These are phyloP conservation scores for Stentor coeruleus DNA, from an alignment of 73 alveolate species.

Conservation along the genomic window DNA sequence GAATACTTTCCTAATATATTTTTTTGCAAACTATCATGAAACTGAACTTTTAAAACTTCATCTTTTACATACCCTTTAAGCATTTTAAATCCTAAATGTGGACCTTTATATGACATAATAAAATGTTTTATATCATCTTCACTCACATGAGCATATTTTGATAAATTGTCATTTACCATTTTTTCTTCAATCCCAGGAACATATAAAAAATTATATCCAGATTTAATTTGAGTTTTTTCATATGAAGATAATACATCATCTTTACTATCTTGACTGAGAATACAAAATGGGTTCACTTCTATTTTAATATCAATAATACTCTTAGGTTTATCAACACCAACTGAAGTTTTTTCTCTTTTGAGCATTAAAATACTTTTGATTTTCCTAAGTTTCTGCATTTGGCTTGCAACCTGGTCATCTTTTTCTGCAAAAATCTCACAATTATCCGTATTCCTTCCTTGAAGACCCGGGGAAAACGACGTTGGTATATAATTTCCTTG, in stretches of 20 bases:
- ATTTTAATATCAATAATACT: background rate
- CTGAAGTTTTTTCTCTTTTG: background rate
- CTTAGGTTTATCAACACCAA: background rate
- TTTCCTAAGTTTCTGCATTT: background rate
- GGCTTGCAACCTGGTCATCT: background rate
- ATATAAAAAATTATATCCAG: background rate
- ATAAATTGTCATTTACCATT: no score
- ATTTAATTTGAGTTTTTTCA: background rate
- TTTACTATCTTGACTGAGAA: background rate
- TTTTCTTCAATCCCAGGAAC: background rate
- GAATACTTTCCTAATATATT: background rate
- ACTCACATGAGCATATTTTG: no score
- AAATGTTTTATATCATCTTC: background rate
- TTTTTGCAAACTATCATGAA: background rate
- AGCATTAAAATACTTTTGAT: background rate
- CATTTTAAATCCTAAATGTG: background rate
- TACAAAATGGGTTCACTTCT: background rate
- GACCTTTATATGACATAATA: background rate
- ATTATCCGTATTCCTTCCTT: background rate
- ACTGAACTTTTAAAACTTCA: background rate
- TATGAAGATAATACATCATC: background rate
- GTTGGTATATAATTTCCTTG: background rate
- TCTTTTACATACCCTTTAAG: background rate
- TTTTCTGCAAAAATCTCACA: no score
- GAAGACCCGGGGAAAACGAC: background rate